Evolutionary conservation across 73 alveolate genomes (phyloP).

Genomic region (Tetrahymena elliotti): DNA sequence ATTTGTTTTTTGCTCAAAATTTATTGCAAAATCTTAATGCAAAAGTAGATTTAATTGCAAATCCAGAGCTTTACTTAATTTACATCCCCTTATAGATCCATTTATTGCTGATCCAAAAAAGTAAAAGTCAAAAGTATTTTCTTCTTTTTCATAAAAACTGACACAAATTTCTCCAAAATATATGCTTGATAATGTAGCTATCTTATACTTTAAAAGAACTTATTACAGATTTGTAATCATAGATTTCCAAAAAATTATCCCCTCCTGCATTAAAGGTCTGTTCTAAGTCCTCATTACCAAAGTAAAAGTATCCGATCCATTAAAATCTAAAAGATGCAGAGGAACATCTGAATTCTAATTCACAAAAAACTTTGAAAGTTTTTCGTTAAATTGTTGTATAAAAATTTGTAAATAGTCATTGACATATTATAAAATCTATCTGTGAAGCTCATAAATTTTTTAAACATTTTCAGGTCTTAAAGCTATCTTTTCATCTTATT

Average conservation of each 20-base stretch:
- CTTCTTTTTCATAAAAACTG: background rate
- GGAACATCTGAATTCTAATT: background rate
- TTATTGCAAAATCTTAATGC: background rate
- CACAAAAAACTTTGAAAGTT: background rate
- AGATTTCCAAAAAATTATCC: background rate
- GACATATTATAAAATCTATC: background rate
- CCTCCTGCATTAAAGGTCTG: background rate
- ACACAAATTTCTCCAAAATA: background rate
- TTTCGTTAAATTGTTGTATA: background rate
- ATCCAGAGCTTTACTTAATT: background rate
- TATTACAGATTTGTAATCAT: background rate
- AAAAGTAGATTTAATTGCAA: background rate
- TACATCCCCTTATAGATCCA: background rate
- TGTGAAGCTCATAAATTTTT: background rate
- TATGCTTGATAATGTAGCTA: background rate
- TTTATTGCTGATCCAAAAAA: background rate
- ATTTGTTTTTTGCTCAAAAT: background rate
- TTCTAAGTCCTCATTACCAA: background rate
- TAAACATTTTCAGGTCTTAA: background rate
- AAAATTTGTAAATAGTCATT: background rate
- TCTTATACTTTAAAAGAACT: background rate
- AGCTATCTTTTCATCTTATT: background rate
- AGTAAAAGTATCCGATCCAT: background rate
- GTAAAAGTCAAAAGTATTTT: background rate
- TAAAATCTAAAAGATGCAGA: background rate